Conservation (phyloP, 2,329 filamentous ascomycete species). For the Diaporthe sp. region DNA sequence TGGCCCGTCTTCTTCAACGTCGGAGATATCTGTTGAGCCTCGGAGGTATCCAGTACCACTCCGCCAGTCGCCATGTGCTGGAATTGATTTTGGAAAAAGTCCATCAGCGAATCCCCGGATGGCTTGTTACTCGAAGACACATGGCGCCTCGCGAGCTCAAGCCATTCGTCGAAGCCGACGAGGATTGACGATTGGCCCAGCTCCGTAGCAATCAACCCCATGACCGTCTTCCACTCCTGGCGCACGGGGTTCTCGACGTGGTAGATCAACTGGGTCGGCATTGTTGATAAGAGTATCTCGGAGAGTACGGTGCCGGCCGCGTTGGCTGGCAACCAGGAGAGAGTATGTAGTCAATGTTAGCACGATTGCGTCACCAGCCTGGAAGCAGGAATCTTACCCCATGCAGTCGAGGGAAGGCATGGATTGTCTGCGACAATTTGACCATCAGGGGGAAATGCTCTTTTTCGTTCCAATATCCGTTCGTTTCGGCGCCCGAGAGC, state of each 20-base stretch:
- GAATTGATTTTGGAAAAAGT: not conserved
- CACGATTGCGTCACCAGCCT: not conserved
- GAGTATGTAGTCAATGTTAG: not conserved
- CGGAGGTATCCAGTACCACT: not conserved
- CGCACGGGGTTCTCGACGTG: conserved; percentile 12
- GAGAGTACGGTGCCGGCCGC: not conserved
- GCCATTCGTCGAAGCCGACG: not conserved
- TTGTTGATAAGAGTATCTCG: not conserved
- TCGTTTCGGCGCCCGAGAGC: not conserved
- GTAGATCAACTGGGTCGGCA: not conserved
- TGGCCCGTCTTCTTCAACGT: not conserved
- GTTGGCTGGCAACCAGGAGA: conserved; percentile 1
- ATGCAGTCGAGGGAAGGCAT: not conserved
- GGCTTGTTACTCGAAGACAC: not conserved
- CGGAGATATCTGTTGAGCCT: not conserved
- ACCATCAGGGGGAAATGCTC: conserved; percentile 7
- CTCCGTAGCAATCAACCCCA: not conserved
- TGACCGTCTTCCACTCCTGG: not conserved
- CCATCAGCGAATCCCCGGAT: not conserved
- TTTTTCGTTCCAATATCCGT: not conserved
- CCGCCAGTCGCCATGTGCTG: not conserved
- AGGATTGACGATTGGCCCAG: not conserved
- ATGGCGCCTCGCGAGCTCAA: not conserved
- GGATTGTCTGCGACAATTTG: not conserved
- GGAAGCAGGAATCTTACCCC: not conserved